Base-by-base conservation (phyloP, 139 green algal species). In the Chlamydomonas incerta region DNA sequence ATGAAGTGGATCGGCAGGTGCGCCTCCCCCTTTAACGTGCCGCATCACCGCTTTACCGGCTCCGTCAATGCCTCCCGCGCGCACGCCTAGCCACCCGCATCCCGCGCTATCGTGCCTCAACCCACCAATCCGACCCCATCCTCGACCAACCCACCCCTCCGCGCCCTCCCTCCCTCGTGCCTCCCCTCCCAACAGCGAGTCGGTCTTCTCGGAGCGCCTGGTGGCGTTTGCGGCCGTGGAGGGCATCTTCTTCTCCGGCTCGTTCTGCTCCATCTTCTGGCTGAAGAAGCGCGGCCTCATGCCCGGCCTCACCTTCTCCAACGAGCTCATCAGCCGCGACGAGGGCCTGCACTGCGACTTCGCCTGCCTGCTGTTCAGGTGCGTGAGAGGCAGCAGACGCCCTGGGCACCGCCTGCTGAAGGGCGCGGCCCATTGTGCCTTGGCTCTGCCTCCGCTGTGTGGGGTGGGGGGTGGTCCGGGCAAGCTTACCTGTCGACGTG, bases 281-380 rank as follows among this genome's bases (percentile, higher is more conserved):
- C 90, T 99, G 34, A 99, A 99, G 95, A 99, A 99, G 97, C 94
- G 98, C n/a, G 96, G 96, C n/a, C 89, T 99, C 34, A 98, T 99
- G 97, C 98, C 96, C 8, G 98, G 98, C 28, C 95, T 99, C 55
- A 98, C 97, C 73, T 99, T 99, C 91, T 98, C 95, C 88, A 99
- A 99, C 88, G 98, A 99, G 92, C 96, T 99, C 82, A 99, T 99
- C 91, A 96, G 89, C 34, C 91, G 98, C 0, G 98, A 99, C 85
- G 98, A 99, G 92, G 98, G 98, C 55, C 92, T 99, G 57, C 98
- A 99, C 92, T 95, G 88, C 80, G 98, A 99, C 93, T 99, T 99
- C 85, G 98, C 96, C 33, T 99, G 97, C 95, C 87, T 98, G 82
- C 92, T 99, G 6, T 99, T 99, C 92, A 91, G 76, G 87, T 91